Evolutionary conservation across 2,329 filamentous ascomycete genomes (phyloP).

Genomic region (Pestalotiopsis sp.): DNA sequence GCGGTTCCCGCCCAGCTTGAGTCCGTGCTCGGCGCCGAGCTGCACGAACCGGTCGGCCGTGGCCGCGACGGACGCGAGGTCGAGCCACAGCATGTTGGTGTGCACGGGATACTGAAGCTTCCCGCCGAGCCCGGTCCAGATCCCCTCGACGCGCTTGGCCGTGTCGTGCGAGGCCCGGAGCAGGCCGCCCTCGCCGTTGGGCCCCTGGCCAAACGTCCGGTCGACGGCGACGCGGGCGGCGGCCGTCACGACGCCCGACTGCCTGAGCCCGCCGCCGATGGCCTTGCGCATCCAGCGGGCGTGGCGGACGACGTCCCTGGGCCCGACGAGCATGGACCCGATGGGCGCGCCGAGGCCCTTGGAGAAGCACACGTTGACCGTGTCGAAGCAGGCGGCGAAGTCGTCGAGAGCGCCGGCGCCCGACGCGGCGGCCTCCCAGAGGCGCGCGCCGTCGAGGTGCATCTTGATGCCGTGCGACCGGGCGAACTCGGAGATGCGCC

Average conservation of each 20-base stretch:
- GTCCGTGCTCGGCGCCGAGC: conserved; percentile 28
- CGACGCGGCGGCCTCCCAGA: conserved; percentile 53
- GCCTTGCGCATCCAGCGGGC: conserved; percentile 79
- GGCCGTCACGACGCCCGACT: conserved; percentile 75
- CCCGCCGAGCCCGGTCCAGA: conserved; percentile 66
- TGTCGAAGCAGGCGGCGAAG: conserved; percentile 50
- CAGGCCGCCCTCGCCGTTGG: conserved; percentile 36
- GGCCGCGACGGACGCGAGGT: conserved; percentile 37
- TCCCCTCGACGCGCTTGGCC: conserved; percentile 62
- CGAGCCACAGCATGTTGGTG: conserved; percentile 78
- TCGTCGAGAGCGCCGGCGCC: conserved; percentile 44
- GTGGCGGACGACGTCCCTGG: conserved; percentile 60
- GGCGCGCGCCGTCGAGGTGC: conserved; percentile 55
- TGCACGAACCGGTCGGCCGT: conserved; percentile 25
- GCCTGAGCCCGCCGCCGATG: conserved; percentile 77
- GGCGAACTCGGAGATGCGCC: conserved; percentile 35
- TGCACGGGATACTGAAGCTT: conserved; percentile 62
- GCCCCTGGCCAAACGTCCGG: conserved; percentile 70
- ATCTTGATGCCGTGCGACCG: conserved; percentile 40
- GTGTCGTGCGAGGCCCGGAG: conserved; percentile 59
- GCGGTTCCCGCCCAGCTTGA: conserved; percentile 28
- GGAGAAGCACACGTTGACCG: conserved; percentile 50
- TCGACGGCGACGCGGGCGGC: conserved; percentile 78
- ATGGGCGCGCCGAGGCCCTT: conserved; percentile 57
- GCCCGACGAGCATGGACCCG: conserved; percentile 49